Base-by-base conservation (phyloP, 495 filamentous ascomycete species). In the Daldinia caldariorum region DNA sequence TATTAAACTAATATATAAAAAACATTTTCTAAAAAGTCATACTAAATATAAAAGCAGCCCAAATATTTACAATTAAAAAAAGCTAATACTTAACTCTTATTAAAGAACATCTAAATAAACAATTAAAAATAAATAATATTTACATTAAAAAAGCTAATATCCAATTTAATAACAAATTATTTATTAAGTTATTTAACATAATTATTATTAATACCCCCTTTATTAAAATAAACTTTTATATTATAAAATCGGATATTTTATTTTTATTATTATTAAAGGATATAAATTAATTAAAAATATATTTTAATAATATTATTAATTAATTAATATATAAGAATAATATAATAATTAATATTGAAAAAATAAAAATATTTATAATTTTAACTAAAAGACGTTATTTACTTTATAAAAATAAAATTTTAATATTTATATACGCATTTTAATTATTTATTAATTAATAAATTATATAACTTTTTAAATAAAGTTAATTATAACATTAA, bases 241-340 rank as follows among this genome's bases (percentile, higher is more conserved):
- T n/a, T n/a, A n/a, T n/a, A n/a, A n/a, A n/a, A 38, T n/a, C n/a
- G n/a, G n/a, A n/a, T n/a, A 38, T 38, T n/a, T n/a, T n/a, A n/a
- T n/a, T n/a, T n/a, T n/a, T n/a, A n/a, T n/a, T n/a, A n/a, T n/a
- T n/a, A n/a, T n/a, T n/a, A n/a, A n/a, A n/a, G n/a, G n/a, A n/a
- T n/a, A n/a, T n/a, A n/a, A n/a, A n/a, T n/a, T n/a, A n/a, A n/a
- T n/a, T n/a, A n/a, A n/a, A n/a, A n/a, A 47, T 47, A 8, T 47
- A 47, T 47, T 47, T 47, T 16, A 47, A 47, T 47, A 47, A 47
- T 47, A 18, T 47, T 47, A 47, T 22, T 22, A 47, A 47, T 47
- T 47, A 47, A 47, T 47, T 47, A 47, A 47, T 47, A 8, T 47
- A 47, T 47, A 16, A 47, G 20, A 18, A 47, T 22, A 47, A 18